These are phyloP conservation scores for Cymbopogon citratus DNA, from an alignment of 176 grass and related monocot genomes.

Conservation along the genomic window DNA sequence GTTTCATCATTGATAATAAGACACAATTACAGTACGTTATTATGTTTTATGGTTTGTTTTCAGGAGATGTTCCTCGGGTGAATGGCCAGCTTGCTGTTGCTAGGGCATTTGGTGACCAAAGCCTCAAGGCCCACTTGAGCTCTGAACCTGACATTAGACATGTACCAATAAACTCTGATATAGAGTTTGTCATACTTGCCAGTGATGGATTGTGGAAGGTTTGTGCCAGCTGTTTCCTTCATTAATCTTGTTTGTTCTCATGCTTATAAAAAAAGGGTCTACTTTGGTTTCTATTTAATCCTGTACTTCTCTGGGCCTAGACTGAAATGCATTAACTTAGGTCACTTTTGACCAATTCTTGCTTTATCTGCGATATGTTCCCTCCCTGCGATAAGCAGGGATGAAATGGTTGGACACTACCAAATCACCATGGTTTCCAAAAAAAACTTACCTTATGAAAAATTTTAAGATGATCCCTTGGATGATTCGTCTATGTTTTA, in stretches of 20 bases:
- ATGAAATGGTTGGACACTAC: neutral
- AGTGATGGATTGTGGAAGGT: conserved; percentile 99
- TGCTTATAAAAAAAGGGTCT: neutral
- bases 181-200: conserved; percentile 94
- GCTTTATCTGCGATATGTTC: neutral
- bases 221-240: conserved; percentile 14
- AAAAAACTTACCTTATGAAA: neutral
- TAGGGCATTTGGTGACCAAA: conserved; percentile 95
- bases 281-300: neutral
- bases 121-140: conserved; percentile 94
- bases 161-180: conserved; percentile 66
- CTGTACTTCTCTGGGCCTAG: neutral
- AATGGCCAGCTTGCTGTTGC: conserved; percentile 99
- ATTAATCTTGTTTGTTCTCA: neutral
- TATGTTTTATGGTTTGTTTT: neutral
- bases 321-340: neutral
- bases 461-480: neutral
- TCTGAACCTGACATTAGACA: conserved; percentile 85
- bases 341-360: neutral
- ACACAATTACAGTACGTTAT: neutral
- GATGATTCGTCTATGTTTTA: neutral
- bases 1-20: neutral
- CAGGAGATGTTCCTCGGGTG: conserved; percentile 96
- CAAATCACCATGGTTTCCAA: neutral
- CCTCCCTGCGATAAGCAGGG: neutral